Percentiles rank a stretch among this genome's conserved stretches.
Conservation (phyloP, 352 stramenopile species). For the Globisporangium orthogonon region DNA sequence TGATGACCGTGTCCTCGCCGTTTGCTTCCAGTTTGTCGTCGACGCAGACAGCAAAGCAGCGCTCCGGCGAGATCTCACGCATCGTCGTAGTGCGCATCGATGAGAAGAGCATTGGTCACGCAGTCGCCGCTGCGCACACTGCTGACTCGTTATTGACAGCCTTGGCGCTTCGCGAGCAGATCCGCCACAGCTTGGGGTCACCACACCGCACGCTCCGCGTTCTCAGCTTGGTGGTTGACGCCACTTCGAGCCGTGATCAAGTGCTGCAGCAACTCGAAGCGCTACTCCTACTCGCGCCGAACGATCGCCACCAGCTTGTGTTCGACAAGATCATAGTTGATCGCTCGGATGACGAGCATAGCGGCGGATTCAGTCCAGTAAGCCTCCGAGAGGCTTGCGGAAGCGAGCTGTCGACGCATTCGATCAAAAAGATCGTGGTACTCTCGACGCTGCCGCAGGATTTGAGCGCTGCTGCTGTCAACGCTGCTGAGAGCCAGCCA, state of each 20-base stretch:
- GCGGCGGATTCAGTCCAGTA: neutral
- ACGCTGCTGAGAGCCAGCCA: neutral
- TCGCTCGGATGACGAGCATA: neutral
- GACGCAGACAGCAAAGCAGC: neutral
- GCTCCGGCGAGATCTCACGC: slow-evolving; percentile 2
- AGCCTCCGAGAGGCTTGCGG: slow-evolving; percentile 1
- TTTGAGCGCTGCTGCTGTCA: neutral
- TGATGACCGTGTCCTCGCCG: slow-evolving; percentile 23
- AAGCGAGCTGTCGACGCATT: neutral
- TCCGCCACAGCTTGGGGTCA: slow-evolving; percentile 21
- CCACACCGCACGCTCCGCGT: slow-evolving; percentile 15
- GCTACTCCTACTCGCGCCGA: slow-evolving; percentile 9
- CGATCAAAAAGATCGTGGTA: slow-evolving; percentile 19
- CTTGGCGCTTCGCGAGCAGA: slow-evolving; percentile 19
- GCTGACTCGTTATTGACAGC: slow-evolving; percentile 7
- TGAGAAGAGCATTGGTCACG: slow-evolving; percentile 14
- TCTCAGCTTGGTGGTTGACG: slow-evolving; percentile 17
- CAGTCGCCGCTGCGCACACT: neutral
- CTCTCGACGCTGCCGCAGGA: slow-evolving; percentile 18
- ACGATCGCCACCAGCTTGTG: neutral
- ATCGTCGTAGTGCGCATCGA: slow-evolving; percentile 30
- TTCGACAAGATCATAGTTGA: slow-evolving; percentile 23
- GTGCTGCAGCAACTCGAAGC: slow-evolving; percentile 12
- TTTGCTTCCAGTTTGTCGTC: slow-evolving; percentile 16
- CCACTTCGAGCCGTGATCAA: slow-evolving; percentile 14